phyloP scores from a whole-genome alignment of 129 eudicot genomes.

The Centaurea solstitialis region DNA sequence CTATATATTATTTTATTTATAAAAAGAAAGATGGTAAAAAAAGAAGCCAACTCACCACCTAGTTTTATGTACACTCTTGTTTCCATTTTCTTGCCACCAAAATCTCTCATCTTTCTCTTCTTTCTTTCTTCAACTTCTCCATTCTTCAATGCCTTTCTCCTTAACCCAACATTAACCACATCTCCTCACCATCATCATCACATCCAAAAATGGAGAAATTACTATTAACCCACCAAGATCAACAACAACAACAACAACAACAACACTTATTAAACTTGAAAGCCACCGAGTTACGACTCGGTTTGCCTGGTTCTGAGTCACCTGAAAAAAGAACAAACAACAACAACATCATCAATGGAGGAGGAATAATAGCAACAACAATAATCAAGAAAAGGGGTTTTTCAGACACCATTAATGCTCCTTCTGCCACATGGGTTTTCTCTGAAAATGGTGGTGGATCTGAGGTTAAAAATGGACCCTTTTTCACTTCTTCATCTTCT shows the following conservation, averaged over 20 bases:
- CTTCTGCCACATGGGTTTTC: constrained; percentile 57
- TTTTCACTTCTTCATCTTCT: constrained; percentile 19
- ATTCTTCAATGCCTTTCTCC: constrained; percentile 38
- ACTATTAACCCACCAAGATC: constrained; percentile 11
- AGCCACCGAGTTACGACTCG: constrained; percentile 84
- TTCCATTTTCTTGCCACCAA: constrained; percentile 30
- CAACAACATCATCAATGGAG: background rate
- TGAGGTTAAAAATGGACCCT: constrained; percentile 40
- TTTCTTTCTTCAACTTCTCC: too few relatives aligned
- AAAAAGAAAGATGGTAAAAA: background rate
- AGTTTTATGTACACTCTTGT: constrained; percentile 14
- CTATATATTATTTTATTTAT: background rate
- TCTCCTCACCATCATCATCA: constrained; percentile 24
- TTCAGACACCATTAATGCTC: constrained; percentile 49
- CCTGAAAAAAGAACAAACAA: constrained; percentile 46
- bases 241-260: constrained; percentile 29
- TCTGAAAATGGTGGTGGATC: constrained; percentile 53
- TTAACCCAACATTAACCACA: constrained; percentile 44
- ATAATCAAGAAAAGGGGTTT: constrained; percentile 46
- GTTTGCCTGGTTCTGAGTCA: constrained; percentile 80
- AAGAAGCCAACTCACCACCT: constrained; percentile 13
- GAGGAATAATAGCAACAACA: too few relatives aligned
- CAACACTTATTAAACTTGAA: constrained; percentile 48
- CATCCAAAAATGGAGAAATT: constrained; percentile 30
- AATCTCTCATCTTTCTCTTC: constrained; percentile 19